These are phyloP conservation scores for Dalbergia cochinchinensis DNA, from an alignment of 306 rosid species.

Conservation along the genomic window DNA sequence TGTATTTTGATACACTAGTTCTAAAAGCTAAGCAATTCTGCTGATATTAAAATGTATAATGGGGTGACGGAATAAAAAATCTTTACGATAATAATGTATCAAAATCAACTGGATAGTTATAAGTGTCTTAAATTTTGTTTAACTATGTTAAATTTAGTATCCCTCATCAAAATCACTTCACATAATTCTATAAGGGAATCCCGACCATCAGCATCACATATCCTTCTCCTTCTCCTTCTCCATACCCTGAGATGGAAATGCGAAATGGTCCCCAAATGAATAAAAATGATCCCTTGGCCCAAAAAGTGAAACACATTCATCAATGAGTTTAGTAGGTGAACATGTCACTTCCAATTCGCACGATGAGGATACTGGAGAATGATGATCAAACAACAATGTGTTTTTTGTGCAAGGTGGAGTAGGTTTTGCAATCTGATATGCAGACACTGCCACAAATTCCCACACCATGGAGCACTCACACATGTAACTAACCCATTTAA, in stretches of 20 bases:
- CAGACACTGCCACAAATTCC: slow-evolving; percentile 13
- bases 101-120: not conserved
- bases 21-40: no score
- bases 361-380: not conserved
- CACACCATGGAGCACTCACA: slow-evolving; percentile 10
- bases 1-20: no score
- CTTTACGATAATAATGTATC: no score
- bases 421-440: slow-evolving; percentile 4
- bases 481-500: slow-evolving; percentile 46
- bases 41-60: no score
- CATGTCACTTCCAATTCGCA: not conserved
- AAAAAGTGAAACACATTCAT: not conserved
- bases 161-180: not conserved
- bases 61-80: no score
- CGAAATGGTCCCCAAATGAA: not conserved
- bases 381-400: not conserved
- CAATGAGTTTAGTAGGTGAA: not conserved
- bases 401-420: slow-evolving; percentile 11
- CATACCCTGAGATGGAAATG: not conserved
- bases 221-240: no score
- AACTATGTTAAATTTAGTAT: not conserved
- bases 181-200: no score
- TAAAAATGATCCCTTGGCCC: no score
- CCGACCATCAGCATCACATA: not conserved
- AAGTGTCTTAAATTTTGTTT: not conserved